Conservation (phyloP, 495 filamentous ascomycete genomes). For the Polyplosphaeria fusca region DNA sequence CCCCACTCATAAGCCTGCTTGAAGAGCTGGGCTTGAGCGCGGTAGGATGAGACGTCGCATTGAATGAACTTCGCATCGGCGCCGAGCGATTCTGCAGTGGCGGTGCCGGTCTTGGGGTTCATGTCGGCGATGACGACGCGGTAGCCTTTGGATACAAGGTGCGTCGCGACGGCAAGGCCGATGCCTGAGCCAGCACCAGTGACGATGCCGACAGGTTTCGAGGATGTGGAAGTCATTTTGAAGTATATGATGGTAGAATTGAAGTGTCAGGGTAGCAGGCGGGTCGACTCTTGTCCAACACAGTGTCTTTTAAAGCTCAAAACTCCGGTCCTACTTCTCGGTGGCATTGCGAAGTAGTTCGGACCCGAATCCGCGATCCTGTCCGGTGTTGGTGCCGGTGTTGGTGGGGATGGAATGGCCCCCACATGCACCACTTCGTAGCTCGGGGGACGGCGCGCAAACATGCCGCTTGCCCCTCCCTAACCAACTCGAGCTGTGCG, state of each 20-base stretch:
- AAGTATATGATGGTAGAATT: not conserved
- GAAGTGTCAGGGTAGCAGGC: no score
- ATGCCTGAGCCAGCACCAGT: conserved; percentile 49
- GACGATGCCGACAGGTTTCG: conserved; percentile 35
- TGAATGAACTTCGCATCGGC: conserved; percentile 37
- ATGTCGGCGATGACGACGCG: conserved; percentile 46
- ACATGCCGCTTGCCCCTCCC: no score
- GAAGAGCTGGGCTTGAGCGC: conserved; percentile 44
- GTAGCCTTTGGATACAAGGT: conserved; percentile 39
- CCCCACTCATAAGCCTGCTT: conserved; percentile 39
- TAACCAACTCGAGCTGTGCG: no score
- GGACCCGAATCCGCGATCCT: no score
- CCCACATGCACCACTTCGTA: no score
- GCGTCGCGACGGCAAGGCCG: conserved; percentile 45
- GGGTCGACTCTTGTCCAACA: no score
- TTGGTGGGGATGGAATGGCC: no score
- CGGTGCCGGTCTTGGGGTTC: conserved; percentile 36
- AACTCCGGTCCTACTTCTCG: no score
- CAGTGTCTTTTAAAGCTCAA: no score
- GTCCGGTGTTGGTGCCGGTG: no score
- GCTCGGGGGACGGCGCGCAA: no score
- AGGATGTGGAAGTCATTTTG: not conserved
- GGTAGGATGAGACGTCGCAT: conserved; percentile 43
- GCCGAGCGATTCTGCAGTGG: conserved; percentile 16
- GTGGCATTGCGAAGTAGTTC: no score